Evolutionary conservation across 805 yeast genomes (phyloP), one percentile per base, ranked within the genome.

Genomic region (Schizosaccharomyces octosporus): DNA sequence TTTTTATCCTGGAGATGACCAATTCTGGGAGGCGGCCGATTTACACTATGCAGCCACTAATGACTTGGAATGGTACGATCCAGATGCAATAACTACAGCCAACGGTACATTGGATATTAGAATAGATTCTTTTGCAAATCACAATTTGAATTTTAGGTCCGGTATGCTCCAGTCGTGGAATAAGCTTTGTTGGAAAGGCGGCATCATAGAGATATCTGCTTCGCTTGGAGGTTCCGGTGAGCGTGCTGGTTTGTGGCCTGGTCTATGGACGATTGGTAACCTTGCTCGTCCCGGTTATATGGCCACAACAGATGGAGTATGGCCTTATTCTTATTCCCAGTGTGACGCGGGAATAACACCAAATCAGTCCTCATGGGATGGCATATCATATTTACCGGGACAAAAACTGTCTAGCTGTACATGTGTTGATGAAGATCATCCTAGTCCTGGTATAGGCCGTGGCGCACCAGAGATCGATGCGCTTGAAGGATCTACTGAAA

Each of bases 381-480:
- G 97, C 63, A 80, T 88, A 51, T 84, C 89, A 1, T 87, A 80
- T 68, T 74, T 89, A 62, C 87, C 90, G 0, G 97, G 97, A 39
- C 96, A 89, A 72, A 78, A 78, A 65, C 75, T 89, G 64, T 81
- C 76, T 69, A 71, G 77, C 15, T 89, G 97, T 73, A 83, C 90
- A 0, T 89, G 97, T 74, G 73, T 76, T 31, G 87, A 83, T 36
- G 87, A 81, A 66, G 87, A 83, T 61, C 97, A 89, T 70, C 97
- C 97, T 59, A 88, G 83, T 69, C 78, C 74, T 27, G 97, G 97
- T 60, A 71, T 73, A 0, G 97, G 97, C 15, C 81, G 97, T 71
- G 96, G 96, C 61, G 95, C 95, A 0, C 96, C 96, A 9, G 97
- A 88, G 76, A 87, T 90, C 66, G 97, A 90, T 80, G 81, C 83